Conservation (phyloP, 1,284 basidiomycete species). For the Ustilago cynodontis region DNA sequence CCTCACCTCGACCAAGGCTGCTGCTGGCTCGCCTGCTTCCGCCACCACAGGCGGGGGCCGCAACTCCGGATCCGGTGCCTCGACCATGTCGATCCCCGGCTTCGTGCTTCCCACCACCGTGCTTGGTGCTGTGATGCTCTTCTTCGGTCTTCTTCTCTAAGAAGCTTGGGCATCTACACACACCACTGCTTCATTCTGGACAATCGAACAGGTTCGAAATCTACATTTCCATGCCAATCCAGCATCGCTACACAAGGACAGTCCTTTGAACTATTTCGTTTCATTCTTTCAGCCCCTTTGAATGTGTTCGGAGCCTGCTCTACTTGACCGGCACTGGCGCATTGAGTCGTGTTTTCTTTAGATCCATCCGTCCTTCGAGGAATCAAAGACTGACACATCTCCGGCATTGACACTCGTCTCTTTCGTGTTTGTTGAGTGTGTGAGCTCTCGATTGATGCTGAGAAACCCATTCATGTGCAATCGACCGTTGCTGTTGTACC, state of each 20-base stretch:
- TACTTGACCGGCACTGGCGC: background rate
- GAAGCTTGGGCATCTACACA: background rate
- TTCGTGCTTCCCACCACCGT: slow-evolving; percentile 33
- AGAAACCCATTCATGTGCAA: no score
- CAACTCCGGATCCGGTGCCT: slow-evolving; percentile 2
- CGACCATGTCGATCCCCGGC: slow-evolving; percentile 17
- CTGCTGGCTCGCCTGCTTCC: slow-evolving; percentile 25
- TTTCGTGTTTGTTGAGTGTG: background rate
- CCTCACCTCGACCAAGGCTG: slow-evolving; percentile 31
- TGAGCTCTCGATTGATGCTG: no score
- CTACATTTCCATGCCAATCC: background rate
- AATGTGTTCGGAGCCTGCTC: background rate
- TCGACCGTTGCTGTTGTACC: no score
- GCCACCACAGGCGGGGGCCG: slow-evolving; percentile 17
- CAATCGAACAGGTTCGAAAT: background rate
- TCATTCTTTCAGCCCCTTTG: background rate
- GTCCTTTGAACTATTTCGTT: background rate
- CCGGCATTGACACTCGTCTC: background rate
- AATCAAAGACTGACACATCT: background rate
- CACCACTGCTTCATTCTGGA: background rate
- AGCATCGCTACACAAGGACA: slow-evolving; percentile 1
- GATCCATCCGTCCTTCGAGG: background rate
- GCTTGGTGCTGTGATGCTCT: slow-evolving; percentile 35
- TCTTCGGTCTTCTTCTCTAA: slow-evolving; percentile 36
- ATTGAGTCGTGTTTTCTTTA: background rate